Conservation (phyloP, 2,329 filamentous ascomycete genomes). For the Cladophialophora exuberans region DNA sequence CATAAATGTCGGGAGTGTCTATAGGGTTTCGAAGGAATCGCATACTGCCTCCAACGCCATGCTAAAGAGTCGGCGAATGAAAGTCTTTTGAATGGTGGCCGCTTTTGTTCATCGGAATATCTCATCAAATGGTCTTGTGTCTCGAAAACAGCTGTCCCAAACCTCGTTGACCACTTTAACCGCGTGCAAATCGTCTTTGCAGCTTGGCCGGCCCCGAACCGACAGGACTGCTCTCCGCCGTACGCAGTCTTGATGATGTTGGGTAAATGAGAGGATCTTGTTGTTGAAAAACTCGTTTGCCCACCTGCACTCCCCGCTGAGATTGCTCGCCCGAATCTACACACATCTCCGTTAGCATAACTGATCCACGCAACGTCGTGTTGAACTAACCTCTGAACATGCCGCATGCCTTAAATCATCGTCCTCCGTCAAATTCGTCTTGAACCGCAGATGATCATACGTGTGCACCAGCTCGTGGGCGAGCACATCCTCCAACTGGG, state of each 20-base stretch:
- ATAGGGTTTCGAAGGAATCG: background rate
- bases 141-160: conserved; percentile 96
- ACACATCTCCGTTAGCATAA: background rate
- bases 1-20: conserved; percentile 1
- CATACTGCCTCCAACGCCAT: conserved; percentile 28
- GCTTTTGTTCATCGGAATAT: conserved; percentile 68
- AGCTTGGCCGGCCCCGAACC: conserved; percentile 74
- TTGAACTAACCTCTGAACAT: conserved; percentile 76
- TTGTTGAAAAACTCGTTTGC: conserved; percentile 80
- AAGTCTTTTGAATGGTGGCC: background rate
- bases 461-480: conserved; percentile 98
- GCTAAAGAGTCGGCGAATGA: conserved; percentile 19
- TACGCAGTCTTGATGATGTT: conserved; percentile 94
- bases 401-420: conserved; percentile 85
- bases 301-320: conserved; percentile 94
- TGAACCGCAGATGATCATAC: conserved; percentile 90
- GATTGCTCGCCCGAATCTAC: conserved; percentile 87
- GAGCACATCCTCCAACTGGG: conserved; percentile 89
- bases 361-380: background rate
- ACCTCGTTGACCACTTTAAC: conserved; percentile 90
- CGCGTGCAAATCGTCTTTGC: conserved; percentile 84
- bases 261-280: conserved; percentile 84
- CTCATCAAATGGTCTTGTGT: conserved; percentile 95
- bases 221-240: conserved; percentile 77
- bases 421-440: conserved; percentile 72